phyloP scores from a whole-genome alignment of 495 filamentous ascomycete species.

The Friedmanniomyces simplex region DNA sequence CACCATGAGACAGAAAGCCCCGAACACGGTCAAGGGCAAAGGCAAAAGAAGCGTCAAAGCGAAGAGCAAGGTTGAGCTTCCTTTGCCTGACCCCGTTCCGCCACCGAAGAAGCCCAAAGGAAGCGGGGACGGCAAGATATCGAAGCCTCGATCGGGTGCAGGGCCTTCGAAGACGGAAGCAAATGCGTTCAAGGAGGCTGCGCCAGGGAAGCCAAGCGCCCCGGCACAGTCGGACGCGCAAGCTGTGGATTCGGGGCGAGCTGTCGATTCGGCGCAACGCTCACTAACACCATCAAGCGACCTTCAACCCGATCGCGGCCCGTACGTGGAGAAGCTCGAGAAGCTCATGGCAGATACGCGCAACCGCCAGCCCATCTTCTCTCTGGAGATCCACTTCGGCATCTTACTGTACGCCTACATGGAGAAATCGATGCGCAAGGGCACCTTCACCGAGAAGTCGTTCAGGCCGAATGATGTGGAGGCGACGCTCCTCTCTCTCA shows the following conservation, averaged over 20 bases:
- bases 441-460: not conserved
- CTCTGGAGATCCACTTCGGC: not conserved
- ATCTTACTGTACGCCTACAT: not conserved
- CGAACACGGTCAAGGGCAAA: conserved; percentile 1
- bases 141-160: not conserved
- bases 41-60: not conserved
- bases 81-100: conserved; percentile 2
- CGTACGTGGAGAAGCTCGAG: not conserved
- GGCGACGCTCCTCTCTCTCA: not conserved
- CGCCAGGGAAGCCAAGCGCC: not conserved
- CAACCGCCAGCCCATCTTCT: not conserved
- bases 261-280: no score
- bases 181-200: no score
- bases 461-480: not conserved
- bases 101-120: not conserved
- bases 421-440: not conserved
- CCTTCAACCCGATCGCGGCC: not conserved
- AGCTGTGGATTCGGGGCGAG: no score
- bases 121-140: not conserved
- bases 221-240: no score
- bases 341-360: not conserved
- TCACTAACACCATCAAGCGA: no score
- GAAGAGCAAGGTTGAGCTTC: not conserved
- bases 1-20: conserved; percentile 17
- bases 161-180: no score